Conservation (phyloP, 306 rosid genomes). For the apple (Malus domestica) region ASM211411v1 NC_041793.1:16960001-16960500, state of each 20-base stretch:
- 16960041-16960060: neutral
- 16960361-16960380: slow-evolving; percentile 28
- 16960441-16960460: neutral
- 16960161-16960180: slow-evolving; percentile 27
- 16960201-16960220: neutral
- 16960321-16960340: neutral
- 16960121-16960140: slow-evolving; percentile 65
- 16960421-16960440: neutral
- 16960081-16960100: neutral
- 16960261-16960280: neutral
- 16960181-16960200: neutral
- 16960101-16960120: slow-evolving; percentile 60
- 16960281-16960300: neutral
- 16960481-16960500: too few relatives aligned
- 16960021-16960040: neutral
- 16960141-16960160: slow-evolving; percentile 64
- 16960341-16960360: neutral
- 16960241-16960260: slow-evolving; percentile 28
- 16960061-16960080: neutral
- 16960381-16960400: slow-evolving; percentile 35
- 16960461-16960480: neutral
- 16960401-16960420: slow-evolving; percentile 33
- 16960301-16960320: neutral
- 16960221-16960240: neutral
- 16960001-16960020: neutral